phyloP scores from a whole-genome alignment of 768 basidiomycete genomes.

The Porpolomopsis calyptriformis region DNA sequence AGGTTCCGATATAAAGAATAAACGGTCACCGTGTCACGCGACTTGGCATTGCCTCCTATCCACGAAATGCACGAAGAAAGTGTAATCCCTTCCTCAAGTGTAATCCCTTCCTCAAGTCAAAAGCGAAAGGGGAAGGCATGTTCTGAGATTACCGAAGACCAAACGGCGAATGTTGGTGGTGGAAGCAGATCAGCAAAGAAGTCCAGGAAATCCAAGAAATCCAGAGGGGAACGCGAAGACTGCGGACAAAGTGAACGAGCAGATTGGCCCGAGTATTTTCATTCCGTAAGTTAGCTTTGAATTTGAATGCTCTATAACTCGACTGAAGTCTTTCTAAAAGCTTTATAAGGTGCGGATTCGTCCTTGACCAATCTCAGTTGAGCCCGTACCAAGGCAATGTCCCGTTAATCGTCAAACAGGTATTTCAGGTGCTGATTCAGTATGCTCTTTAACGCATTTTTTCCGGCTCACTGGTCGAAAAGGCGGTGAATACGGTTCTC shows the following conservation, averaged over 20 bases:
- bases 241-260: too few species aligned
- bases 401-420: slow-evolving; percentile 7
- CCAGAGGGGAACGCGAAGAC: neutral
- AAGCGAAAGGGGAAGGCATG: neutral
- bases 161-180: neutral
- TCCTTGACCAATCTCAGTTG: neutral
- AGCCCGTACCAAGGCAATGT: too few species aligned
- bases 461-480: neutral
- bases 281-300: slow-evolving; percentile 31
- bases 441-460: neutral
- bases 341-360: neutral
- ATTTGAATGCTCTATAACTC: neutral
- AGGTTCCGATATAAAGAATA: neutral
- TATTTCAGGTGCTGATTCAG: slow-evolving; percentile 25
- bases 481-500: slow-evolving; percentile 85
- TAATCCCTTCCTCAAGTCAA: too few species aligned
- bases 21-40: too few species aligned
- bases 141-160: neutral
- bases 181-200: neutral
- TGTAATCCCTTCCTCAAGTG: too few species aligned
- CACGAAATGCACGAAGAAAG: too few species aligned
- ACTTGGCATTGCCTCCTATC: too few species aligned
- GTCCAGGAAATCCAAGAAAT: neutral
- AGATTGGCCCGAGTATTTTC: slow-evolving; percentile 57
- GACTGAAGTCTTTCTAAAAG: neutral